Conservation (phyloP, 148 eudicot species). For the Spergularia marina region DNA sequence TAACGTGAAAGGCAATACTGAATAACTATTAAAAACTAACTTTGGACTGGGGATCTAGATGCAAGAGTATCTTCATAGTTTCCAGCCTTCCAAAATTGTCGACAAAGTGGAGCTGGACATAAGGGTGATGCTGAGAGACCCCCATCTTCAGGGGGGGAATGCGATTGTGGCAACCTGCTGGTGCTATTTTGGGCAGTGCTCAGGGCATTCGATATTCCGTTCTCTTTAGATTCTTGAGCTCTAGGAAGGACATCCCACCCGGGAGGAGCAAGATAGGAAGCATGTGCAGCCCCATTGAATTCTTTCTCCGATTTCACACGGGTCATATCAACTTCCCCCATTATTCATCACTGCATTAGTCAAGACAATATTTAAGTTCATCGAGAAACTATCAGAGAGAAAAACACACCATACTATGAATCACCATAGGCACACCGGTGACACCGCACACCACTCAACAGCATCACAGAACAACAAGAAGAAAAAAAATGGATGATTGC, state of each 20-base stretch:
- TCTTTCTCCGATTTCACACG: constrained; percentile 45
- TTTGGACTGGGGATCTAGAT: constrained; percentile 44
- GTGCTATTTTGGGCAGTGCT: constrained; percentile 40
- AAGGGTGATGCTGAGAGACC: constrained; percentile 49
- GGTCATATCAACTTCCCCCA: constrained; percentile 28
- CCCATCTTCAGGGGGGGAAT: constrained; percentile 38
- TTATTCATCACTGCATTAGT: constrained; percentile 25
- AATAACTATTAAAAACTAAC: constrained; percentile 31
- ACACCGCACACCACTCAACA: not conserved
- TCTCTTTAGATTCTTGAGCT: constrained; percentile 44
- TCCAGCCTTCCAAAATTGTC: constrained; percentile 93
- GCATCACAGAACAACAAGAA: not conserved
- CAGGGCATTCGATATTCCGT: constrained; percentile 29
- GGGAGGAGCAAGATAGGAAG: constrained; percentile 20
- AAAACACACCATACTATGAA: not conserved
- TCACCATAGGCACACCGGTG: not conserved
- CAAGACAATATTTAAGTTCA: constrained; percentile 6
- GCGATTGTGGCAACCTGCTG: constrained; percentile 39
- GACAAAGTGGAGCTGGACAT: constrained; percentile 71
- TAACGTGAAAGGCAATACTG: not conserved
- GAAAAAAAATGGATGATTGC: not conserved
- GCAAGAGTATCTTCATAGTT: constrained; percentile 50
- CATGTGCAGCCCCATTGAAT: constrained; percentile 19
- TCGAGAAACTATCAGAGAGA: not conserved
- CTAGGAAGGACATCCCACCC: constrained; percentile 27